Base-by-base conservation (phyloP, 2,329 filamentous ascomycete genomes). In the Calonectria hongkongensis region DNA sequence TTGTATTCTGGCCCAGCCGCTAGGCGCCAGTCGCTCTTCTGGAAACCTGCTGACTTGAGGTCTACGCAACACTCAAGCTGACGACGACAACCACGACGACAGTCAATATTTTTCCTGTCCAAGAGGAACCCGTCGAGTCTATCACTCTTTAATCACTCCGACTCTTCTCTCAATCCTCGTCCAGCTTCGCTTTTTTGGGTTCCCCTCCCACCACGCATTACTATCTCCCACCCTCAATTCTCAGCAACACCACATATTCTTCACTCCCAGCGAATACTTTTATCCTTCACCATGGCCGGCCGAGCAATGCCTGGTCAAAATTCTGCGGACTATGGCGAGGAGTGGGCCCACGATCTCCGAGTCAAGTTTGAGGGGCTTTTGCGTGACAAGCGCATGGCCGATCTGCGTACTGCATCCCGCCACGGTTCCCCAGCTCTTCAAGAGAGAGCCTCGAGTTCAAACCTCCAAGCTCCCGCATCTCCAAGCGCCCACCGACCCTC, bases 351-450 rank as follows among this genome's bases (percentile, higher is more conserved):
- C 79, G 94, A 95, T 72, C 87, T 98, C 79, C 93, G 94, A 65
- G 87, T 93, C 79, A 94, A 95, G 81, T 98, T 98, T 84, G 95
- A 98, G 83, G 93, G 95, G 76, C 87, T 98, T 73, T 89, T 98
- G 81, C 93, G 94, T 83, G 95, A 94, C 71, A 96, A 94, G 87
- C 92, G 95, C 83, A 92, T 98, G 88, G 96, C 95, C 83, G 94
- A 96, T 75, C 89, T 98, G 41, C 85, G 86, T 65, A 78, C 82
- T 8, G 77, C 79, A 27, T 81, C 84, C 33, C 92, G 93, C 79
- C 90, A 92, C 77, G 87, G 88, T 68, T 91, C 92, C 39, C 89
- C 93, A 88, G 48, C 76, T 86, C 87, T 74, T 70, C 79, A 84
- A 74, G 89, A 92, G 77, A 85, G 86, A 67, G 82, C 87, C 0